Conservation (phyloP, 2,329 filamentous ascomycete species). For the Metarhizium sp. region DNA sequence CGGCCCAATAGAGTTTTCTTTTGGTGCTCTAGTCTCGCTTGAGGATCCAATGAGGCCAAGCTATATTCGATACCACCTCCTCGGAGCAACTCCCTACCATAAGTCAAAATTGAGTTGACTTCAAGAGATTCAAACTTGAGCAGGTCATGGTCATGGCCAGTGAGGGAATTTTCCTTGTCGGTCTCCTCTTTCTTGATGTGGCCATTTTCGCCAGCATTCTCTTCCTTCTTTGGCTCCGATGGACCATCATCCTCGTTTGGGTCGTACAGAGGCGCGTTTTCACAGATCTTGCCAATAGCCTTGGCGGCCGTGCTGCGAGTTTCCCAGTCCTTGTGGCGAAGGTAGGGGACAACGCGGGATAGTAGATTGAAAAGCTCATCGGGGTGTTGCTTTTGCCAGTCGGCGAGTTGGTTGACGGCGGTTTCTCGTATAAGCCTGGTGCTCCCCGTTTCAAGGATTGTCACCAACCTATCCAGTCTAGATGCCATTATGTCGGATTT, state of each 20-base stretch:
- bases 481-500: conserved; percentile 7
- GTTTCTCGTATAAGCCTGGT: conserved; percentile 94
- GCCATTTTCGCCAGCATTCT: conserved; percentile 25
- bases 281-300: conserved; percentile 87
- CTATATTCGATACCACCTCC: conserved; percentile 82
- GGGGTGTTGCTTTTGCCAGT: conserved; percentile 96
- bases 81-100: conserved; percentile 75
- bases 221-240: conserved; percentile 31
- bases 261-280: conserved; percentile 79
- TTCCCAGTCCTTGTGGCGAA: conserved; percentile 94
- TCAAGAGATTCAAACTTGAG: conserved; percentile 69
- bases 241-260: conserved; percentile 67
- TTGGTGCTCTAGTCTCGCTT: conserved; percentile 71
- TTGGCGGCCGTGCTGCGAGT: conserved; percentile 88
- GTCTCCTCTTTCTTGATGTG: conserved; percentile 54
- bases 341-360: conserved; percentile 87
- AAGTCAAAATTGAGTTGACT: conserved; percentile 67
- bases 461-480: conserved; percentile 78
- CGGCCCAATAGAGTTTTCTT: conserved; percentile 80
- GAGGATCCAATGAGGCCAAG: conserved; percentile 71
- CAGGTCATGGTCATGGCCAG: conserved; percentile 52
- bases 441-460: conserved; percentile 92
- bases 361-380: conserved; percentile 96
- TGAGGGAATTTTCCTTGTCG: conserved; percentile 31
- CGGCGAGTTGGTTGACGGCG: conserved; percentile 89